These are phyloP conservation scores for Tausonia pullulans DNA, from an alignment of 1,284 basidiomycete genomes.

Conservation along the genomic window DNA sequence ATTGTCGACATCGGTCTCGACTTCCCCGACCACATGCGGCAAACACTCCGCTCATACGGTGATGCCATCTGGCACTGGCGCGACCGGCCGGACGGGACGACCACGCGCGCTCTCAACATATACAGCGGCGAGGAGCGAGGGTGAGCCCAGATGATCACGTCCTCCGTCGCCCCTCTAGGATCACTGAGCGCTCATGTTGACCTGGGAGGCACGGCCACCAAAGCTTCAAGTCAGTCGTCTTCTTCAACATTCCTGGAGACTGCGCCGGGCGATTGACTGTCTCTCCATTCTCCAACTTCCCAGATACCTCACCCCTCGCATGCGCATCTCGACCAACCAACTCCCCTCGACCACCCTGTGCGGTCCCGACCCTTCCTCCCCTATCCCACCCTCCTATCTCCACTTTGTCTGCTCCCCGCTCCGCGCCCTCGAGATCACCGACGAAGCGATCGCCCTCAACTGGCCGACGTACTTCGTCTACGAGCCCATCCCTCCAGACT, in stretches of 20 bases:
- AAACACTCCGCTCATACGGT: constrained; percentile 52
- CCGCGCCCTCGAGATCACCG: constrained; percentile 55
- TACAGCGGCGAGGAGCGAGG: constrained; percentile 62
- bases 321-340: constrained; percentile 60
- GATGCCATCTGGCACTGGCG: constrained; percentile 71
- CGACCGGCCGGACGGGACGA: constrained; percentile 47
- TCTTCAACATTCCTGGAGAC: too few relatives aligned
- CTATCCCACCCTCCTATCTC: constrained; percentile 47
- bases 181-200: neutral
- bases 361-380: constrained; percentile 27
- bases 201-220: constrained; percentile 7
- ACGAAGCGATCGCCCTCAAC: constrained; percentile 46
- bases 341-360: constrained; percentile 29
- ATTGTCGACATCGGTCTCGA: constrained; percentile 72
- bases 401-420: constrained; percentile 79
- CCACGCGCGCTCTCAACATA: constrained; percentile 59
- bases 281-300: neutral
- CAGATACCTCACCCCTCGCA: constrained; percentile 58
- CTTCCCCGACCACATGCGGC: constrained; percentile 53
- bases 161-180: neutral
- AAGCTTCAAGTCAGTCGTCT: constrained; percentile 6
- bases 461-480: constrained; percentile 47
- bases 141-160: constrained; percentile 36
- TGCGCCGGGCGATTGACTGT: too few relatives aligned
- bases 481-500: constrained; percentile 62